phyloP scores from a whole-genome alignment of 306 rosid species.

The Sicyos baderoa region DNA sequence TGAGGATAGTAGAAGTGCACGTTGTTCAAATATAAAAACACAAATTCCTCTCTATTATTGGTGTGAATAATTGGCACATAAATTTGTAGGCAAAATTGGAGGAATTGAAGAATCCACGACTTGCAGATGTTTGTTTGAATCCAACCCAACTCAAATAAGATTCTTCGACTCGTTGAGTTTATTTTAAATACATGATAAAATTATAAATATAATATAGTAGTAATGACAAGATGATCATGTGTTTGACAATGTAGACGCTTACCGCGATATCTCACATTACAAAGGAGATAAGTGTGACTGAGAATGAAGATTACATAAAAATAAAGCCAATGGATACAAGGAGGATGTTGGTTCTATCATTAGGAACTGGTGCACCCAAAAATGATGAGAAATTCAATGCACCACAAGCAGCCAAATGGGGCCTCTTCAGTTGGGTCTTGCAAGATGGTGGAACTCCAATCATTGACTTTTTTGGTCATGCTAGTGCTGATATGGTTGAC shows the following conservation, averaged over 20 bases:
- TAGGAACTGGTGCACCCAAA: constrained; percentile 36
- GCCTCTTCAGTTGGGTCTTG: constrained; percentile 27
- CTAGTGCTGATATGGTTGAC: constrained; percentile 40
- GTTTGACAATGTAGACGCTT: background rate
- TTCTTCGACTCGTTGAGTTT: too few relatives aligned
- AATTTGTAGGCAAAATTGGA: constrained; percentile 24
- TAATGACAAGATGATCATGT: too few relatives aligned
- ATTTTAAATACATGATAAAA: too few relatives aligned
- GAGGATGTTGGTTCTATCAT: constrained; percentile 30
- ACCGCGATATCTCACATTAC: constrained; percentile 17
- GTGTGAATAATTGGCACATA: too few relatives aligned
- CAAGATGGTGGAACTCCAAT: constrained; percentile 27
- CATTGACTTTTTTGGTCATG: constrained; percentile 26
- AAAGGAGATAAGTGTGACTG: constrained; percentile 7
- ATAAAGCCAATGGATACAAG: constrained; percentile 25
- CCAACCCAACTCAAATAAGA: too few relatives aligned
- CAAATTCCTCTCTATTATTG: too few relatives aligned
- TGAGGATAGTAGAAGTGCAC: too few relatives aligned
- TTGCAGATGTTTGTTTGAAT: constrained; percentile 27
- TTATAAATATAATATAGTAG: too few relatives aligned
- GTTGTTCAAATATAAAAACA: too few relatives aligned
- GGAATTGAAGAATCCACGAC: constrained; percentile 26
- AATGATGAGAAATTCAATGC: constrained; percentile 28
- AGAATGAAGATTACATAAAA: background rate
- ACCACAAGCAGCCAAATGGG: constrained; percentile 31